Evolutionary conservation across 768 basidiomycete genomes (phyloP), one percentile per base, ranked within the genome.

Genomic region (Lentinula sp.): DNA sequence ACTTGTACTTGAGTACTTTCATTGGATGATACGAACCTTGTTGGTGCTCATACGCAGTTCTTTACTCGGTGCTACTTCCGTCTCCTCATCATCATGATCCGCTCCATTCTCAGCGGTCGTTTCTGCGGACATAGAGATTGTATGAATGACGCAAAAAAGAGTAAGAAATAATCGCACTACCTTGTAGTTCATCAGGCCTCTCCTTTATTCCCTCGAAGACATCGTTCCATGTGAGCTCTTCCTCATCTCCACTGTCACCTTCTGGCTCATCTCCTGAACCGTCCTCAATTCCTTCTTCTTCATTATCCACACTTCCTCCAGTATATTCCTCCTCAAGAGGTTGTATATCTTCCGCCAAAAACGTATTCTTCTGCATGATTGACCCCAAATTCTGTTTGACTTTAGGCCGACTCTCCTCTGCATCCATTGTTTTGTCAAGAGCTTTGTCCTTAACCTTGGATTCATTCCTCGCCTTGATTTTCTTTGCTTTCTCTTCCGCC

Each of bases 1-100:
- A n/a, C 18, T 39, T 23, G 55, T 10, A 6, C 43, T 45, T 34
- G 11, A 13, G 35, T 42, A n/a, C 13, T 40, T 48, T 16, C 65
- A 52, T 43, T 16, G 50, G 6, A 60, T 43, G 21, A 62, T 6
- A 63, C 63, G 45, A 70, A 88, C 91, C 78, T 99, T 99, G 80
- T 87, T 93, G 1, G 97, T 98, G 67, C 84, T 96, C 92, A 96
- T 91, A 16, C 96, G 89, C 31, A 81, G 71, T 65, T 82, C 89
- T 71, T 92, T 93, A 54, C 71, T 73, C 15, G 69, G 58, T 34
- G 67, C 66, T 7, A 65, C 67, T 13, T 71, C 70, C 1, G 67
- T 69, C 46, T 21, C 48, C 21, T 31, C 10, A 4, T 23, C 40
- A 9, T 46, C 56, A 2, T 32, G n/a, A 62, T 63, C 59, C 37